Evolutionary conservation across 768 basidiomycete genomes (phyloP), one percentile per base, ranked within the genome.

Genomic region (Botryobasidium botryosum): DNA sequence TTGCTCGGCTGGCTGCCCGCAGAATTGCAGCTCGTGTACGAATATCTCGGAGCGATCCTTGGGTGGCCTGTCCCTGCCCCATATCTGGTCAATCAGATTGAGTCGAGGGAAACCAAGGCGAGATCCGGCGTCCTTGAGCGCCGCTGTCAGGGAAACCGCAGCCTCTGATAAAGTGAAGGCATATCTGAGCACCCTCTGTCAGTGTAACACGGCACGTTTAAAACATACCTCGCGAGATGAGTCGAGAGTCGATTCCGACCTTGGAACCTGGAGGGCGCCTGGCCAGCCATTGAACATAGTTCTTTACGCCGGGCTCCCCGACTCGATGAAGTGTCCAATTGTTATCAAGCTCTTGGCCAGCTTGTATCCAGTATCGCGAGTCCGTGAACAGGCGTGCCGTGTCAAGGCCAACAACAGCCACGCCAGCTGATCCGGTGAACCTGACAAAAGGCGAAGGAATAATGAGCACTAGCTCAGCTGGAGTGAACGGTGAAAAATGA

Each of bases 361-460:
- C 82, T 61, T 87, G 85, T 1, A 75, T 52, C 80, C 82, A 88
- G 55, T 88, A 88, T 12, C 83, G 71, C 7, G 85, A 78, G 57
- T 88, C 84, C 17, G 75, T 75, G 50, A 86, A 63, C 35, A 87
- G 64, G 53, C 83, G 85, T 6, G 85, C 85, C 6, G 68, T 62
- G 5, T 65, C 67, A 55, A 65, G 65, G 3, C 80, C 76, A 24
- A 87, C 60, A 36, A 88, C 69, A 8, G 79, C 84, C 48, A 74
- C 65, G 13, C 84, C 85, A 20, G 75, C 73, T 27, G 74, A 72
- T 27, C 77, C 77, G 17, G 71, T 63, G 51, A 79, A 79, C 29
- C 75, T 77, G 44, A 29, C 45, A 28, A 29, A 25, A 28, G 36
- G 81, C 2, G 70, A 84, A 6, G 79, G 71, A 28, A 64, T 66